Evolutionary conservation across 75 land plant genomes (phyloP).

Genomic region (Adiantum capillusveneris): DNA sequence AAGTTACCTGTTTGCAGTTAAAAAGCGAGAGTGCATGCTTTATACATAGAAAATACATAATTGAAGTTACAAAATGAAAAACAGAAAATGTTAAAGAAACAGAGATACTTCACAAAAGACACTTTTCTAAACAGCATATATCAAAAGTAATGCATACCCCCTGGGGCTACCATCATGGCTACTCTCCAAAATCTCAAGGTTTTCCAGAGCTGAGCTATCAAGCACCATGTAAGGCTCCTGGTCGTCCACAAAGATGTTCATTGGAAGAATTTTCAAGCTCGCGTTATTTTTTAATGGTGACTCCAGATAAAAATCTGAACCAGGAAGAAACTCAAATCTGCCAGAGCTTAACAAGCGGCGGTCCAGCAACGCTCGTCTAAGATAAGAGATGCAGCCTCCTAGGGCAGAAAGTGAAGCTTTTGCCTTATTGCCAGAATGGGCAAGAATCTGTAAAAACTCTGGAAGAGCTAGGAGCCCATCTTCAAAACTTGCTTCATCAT

Average conservation of each 20-base stretch:
- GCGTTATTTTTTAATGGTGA: not conserved
- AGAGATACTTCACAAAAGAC: too few species aligned
- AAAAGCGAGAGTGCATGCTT: too few species aligned
- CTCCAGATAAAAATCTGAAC: conserved; percentile 18
- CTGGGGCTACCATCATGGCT: conserved; percentile 54
- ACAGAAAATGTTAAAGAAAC: too few species aligned
- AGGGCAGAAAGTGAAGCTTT: conserved; percentile 67
- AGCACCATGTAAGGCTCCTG: conserved; percentile 68
- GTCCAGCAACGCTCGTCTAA: conserved; percentile 78
- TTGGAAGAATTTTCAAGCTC: not conserved
- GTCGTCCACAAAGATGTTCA: not conserved
- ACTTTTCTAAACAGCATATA: too few species aligned
- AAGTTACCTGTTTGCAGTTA: too few species aligned
- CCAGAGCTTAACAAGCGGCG: conserved; percentile 58
- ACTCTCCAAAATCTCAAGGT: conserved; percentile 86
- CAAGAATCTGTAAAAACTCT: conserved; percentile 34
- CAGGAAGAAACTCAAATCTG: conserved; percentile 77
- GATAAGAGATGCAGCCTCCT: conserved; percentile 75
- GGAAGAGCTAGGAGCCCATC: conserved; percentile 29
- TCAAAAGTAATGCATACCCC: conserved; percentile 42
- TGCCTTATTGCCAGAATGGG: conserved; percentile 37
- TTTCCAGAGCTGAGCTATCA: conserved; percentile 89
- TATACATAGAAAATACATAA: too few species aligned
- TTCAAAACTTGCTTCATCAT: conserved; percentile 1
- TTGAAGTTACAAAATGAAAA: too few species aligned